Percentiles rank a stretch among this genome's conserved stretches.
phyloP scores from a whole-genome alignment of 352 stramenopile species.

The Phytopythium vexans region DNA sequence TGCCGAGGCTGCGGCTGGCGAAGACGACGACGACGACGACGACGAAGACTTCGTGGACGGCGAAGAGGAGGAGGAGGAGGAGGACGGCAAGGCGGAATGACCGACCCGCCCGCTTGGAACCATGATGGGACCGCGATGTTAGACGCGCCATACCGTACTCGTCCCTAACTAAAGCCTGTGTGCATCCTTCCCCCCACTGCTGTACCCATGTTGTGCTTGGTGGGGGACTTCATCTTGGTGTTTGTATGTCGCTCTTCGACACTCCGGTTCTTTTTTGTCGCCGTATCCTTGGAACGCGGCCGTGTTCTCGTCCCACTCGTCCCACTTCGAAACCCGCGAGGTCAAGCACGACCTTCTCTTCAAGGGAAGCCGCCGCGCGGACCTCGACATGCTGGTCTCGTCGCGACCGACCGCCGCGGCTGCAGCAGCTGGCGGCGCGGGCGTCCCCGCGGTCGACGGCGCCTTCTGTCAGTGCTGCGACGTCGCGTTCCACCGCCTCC shows the following conservation, averaged over 20 bases:
- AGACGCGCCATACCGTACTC: too few species aligned
- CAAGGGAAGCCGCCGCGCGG: too few species aligned
- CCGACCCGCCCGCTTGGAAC: conserved; percentile 11
- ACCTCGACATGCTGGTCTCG: conserved; percentile 6
- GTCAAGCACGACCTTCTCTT: too few species aligned
- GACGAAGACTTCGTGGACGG: conserved; percentile 35
- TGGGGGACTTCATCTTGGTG: too few species aligned
- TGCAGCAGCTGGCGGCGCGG: conserved; percentile 1
- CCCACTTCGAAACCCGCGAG: too few species aligned
- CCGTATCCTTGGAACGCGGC: too few species aligned
- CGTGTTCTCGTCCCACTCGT: too few species aligned
- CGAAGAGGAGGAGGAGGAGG: conserved; percentile 29
- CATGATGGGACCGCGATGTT: conserved; percentile 1
- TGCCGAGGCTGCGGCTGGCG: conserved; percentile 29
- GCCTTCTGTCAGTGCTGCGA: conserved; percentile 41
- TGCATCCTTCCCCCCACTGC: too few species aligned
- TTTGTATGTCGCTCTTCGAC: too few species aligned
- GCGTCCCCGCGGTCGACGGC: background rate
- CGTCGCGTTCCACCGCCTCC: conserved; percentile 38
- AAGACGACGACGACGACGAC: conserved; percentile 42
- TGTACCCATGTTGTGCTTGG: too few species aligned
- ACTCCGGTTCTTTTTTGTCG: too few species aligned
- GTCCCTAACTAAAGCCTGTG: too few species aligned
- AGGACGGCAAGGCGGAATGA: conserved; percentile 15
- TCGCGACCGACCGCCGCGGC: conserved; percentile 2